A percentile compares a stretch with the other conserved stretches of the same genome.
These are phyloP conservation scores for Russula lepida DNA, from an alignment of 768 basidiomycete genomes.

Conservation along the genomic window DNA sequence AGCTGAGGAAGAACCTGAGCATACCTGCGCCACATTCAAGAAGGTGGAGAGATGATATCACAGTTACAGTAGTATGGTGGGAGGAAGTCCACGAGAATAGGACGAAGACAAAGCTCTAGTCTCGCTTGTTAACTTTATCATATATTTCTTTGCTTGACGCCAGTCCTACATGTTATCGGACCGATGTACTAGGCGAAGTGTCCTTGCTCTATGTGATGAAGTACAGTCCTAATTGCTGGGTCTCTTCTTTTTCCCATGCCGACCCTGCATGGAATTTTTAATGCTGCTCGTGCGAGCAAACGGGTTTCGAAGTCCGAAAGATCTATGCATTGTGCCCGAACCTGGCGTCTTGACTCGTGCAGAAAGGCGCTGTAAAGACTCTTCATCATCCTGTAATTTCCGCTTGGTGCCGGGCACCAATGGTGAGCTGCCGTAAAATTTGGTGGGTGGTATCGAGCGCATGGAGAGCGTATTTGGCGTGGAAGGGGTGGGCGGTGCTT, in stretches of 20 bases:
- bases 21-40: slow-evolving; percentile 77
- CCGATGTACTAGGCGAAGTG: not conserved
- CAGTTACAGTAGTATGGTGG: slow-evolving; percentile 83
- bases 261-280: slow-evolving; percentile 30
- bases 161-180: slow-evolving; percentile 8
- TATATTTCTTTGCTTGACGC: slow-evolving; percentile 10
- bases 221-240: slow-evolving; percentile 28
- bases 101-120: slow-evolving; percentile 46
- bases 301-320: slow-evolving; percentile 25
- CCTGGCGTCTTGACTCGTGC: not conserved
- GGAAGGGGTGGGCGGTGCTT: not conserved
- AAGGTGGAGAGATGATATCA: slow-evolving; percentile 75
- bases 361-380: slow-evolving; percentile 17
- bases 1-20: slow-evolving; percentile 57
- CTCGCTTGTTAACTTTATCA: slow-evolving; percentile 14
- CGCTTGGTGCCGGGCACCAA: slow-evolving; percentile 31
- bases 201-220: not conserved
- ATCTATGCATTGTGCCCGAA: not conserved
- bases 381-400: slow-evolving; percentile 33
- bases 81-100: slow-evolving; percentile 50
- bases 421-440: slow-evolving; percentile 10
- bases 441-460: slow-evolving; percentile 5
- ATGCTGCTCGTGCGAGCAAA: slow-evolving; percentile 30
- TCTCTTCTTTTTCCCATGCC: slow-evolving; percentile 29
- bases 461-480: not conserved